Percentiles rank a stretch among this genome's conserved stretches.
These are phyloP conservation scores for Arabis hirsuta DNA, from an alignment of 345 rosid species.

Conservation along the genomic window DNA sequence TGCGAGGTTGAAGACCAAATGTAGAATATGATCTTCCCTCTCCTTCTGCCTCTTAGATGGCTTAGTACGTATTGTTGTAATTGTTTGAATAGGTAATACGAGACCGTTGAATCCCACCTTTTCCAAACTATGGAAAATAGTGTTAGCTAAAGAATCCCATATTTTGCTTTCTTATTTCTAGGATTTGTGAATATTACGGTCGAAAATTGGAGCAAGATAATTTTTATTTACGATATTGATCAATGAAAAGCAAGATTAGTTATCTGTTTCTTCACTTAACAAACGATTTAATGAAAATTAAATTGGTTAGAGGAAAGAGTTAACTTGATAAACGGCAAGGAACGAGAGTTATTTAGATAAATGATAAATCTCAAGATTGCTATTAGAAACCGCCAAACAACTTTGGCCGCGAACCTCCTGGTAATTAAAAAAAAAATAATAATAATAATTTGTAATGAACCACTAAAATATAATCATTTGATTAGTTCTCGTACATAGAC, in stretches of 20 bases:
- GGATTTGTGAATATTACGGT: not conserved
- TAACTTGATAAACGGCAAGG: too few relatives aligned
- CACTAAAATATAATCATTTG: too few relatives aligned
- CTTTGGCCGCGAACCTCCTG: too few relatives aligned
- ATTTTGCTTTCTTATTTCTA: not conserved
- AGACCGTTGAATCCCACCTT: constrained; percentile 51
- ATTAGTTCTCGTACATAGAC: too few relatives aligned
- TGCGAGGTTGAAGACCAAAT: constrained; percentile 75
- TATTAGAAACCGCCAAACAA: too few relatives aligned
- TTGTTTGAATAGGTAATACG: constrained; percentile 48
- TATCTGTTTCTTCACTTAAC: constrained; percentile 32
- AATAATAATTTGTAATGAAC: too few relatives aligned
- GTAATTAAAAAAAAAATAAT: too few relatives aligned
- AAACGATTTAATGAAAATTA: not conserved
- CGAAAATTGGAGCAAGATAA: not conserved
- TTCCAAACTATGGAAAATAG: constrained; percentile 48
- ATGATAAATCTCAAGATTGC: too few relatives aligned
- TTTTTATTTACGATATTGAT: not conserved
- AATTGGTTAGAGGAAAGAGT: too few relatives aligned
- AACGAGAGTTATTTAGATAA: too few relatives aligned
- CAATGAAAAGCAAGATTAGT: constrained; percentile 3
- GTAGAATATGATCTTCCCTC: constrained; percentile 54
- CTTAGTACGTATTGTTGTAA: constrained; percentile 47
- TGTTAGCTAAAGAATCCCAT: constrained; percentile 60
- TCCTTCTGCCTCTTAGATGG: constrained; percentile 71